These are phyloP conservation scores for Calonectria pseudoreteaudii DNA, from an alignment of 2,329 filamentous ascomycete genomes.

Conservation along the genomic window DNA sequence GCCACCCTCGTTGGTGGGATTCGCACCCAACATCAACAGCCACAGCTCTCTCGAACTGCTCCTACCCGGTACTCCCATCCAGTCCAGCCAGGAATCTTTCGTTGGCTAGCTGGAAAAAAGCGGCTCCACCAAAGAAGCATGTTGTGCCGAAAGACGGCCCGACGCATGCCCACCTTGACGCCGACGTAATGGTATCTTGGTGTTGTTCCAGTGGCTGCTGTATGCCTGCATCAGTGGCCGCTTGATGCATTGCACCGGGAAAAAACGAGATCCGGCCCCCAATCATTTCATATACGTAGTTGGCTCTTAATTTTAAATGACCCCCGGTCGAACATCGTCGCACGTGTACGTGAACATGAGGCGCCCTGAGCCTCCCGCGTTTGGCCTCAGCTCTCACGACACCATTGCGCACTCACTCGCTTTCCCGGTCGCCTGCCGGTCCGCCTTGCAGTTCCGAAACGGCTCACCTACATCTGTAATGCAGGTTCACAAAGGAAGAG, in stretches of 20 bases:
- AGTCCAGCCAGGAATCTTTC: background rate
- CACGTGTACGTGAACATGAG: background rate
- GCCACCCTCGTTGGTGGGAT: background rate
- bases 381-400: background rate
- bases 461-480: background rate
- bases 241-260: background rate
- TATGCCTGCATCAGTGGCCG: background rate
- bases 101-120: background rate
- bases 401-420: background rate
- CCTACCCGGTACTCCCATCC: background rate
- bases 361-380: background rate
- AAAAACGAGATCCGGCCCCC: background rate
- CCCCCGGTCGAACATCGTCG: background rate
- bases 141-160: background rate
- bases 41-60: background rate
- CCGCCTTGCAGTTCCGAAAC: background rate
- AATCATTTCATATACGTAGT: background rate
- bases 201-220: constrained; percentile 2
- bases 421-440: background rate
- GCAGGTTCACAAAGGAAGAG: background rate
- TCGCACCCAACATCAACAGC: background rate
- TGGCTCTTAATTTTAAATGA: background rate
- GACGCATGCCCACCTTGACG: background rate
- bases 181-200: constrained; percentile 1
- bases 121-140: background rate